phyloP scores from a whole-genome alignment of 2,329 filamentous ascomycete species.

The Penicillium verrucosum region DNA sequence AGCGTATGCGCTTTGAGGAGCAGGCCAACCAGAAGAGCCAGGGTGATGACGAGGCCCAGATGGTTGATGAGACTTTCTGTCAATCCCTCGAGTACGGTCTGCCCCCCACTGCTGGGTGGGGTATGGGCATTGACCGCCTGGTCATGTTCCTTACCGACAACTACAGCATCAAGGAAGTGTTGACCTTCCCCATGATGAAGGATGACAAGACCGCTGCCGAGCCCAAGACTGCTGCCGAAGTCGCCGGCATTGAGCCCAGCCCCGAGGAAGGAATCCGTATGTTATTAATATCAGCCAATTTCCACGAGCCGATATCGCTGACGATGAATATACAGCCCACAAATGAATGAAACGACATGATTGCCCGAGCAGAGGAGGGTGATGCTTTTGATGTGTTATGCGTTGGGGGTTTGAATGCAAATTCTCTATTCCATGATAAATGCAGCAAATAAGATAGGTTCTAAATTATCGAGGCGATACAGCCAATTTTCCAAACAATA shows the following conservation, averaged over 20 bases:
- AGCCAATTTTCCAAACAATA: background rate
- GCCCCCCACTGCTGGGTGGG: conserved; percentile 93
- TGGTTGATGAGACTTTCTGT: conserved; percentile 94
- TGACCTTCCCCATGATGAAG: conserved; percentile 98
- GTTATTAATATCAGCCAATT: conserved; percentile 28
- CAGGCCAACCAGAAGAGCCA: conserved; percentile 93
- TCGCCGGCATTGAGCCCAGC: conserved; percentile 57
- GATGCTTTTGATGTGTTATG: conserved; percentile 16
- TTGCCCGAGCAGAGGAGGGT: conserved; percentile 2
- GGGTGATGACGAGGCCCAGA: conserved; percentile 94
- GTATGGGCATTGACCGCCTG: conserved; percentile 90
- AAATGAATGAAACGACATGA: conserved; percentile 31
- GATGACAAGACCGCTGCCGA: conserved; percentile 60
- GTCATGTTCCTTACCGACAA: conserved; percentile 96
- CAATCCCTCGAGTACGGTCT: conserved; percentile 84
- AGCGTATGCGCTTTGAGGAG: conserved; percentile 88
- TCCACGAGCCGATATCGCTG: conserved; percentile 24
- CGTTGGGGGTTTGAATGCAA: conserved; percentile 14
- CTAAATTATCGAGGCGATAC: conserved; percentile 5
- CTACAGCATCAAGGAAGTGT: conserved; percentile 92
- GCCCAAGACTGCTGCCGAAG: conserved; percentile 57
- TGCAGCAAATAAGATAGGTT: conserved; percentile 20
- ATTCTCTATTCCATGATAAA: conserved; percentile 23
- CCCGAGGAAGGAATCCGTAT: conserved; percentile 60
- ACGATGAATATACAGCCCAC: conserved; percentile 30